A percentile compares a stretch with the other conserved stretches of the same genome.
These are phyloP conservation scores for Coemansia sp. DNA, from an alignment of 192 early-diverging fungal species.

Conservation along the genomic window DNA sequence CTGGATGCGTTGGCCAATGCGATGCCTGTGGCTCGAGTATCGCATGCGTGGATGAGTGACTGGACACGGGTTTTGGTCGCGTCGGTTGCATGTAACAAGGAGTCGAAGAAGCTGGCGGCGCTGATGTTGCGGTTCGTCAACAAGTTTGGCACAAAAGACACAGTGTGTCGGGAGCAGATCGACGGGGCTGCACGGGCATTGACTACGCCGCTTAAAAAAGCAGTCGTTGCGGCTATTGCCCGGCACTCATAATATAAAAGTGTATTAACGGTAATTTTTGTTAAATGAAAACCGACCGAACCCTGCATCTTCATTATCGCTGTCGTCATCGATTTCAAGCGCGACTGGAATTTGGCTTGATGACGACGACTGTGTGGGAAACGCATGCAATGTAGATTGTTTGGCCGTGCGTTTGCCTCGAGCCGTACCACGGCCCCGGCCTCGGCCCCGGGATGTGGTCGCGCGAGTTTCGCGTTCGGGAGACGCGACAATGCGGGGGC, in stretches of 20 bases:
- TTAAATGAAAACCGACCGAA: slow-evolving; percentile 35
- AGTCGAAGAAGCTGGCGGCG: slow-evolving; percentile 37
- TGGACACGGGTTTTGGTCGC: slow-evolving; percentile 25
- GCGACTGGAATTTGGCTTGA: slow-evolving; percentile 26
- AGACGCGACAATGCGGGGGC: neutral
- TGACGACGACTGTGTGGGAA: slow-evolving; percentile 14
- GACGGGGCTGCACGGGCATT: slow-evolving; percentile 23
- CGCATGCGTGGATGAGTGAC: slow-evolving; percentile 11
- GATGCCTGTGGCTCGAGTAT: slow-evolving; percentile 6
- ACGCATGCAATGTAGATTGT: neutral
- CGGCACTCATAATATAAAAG: too few relatives aligned
- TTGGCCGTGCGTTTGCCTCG: neutral
- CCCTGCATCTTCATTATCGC: neutral
- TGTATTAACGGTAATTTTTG: too few relatives aligned
- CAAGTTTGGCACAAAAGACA: slow-evolving; percentile 30
- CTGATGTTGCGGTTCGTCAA: slow-evolving; percentile 45
- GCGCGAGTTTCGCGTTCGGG: slow-evolving; percentile 8
- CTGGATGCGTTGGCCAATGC: slow-evolving; percentile 31
- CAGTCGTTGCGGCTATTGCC: slow-evolving; percentile 17
- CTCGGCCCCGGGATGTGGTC: slow-evolving; percentile 8
- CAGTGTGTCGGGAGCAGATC: slow-evolving; percentile 16
- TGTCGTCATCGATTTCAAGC: slow-evolving; percentile 13
- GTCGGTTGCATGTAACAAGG: neutral
- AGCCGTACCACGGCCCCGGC: slow-evolving; percentile 11
- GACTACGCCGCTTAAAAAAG: slow-evolving; percentile 29